Evolutionary conservation across 2,329 filamentous ascomycete species (phyloP).

Genomic region (Arthrobotrys sphaeroides): DNA sequence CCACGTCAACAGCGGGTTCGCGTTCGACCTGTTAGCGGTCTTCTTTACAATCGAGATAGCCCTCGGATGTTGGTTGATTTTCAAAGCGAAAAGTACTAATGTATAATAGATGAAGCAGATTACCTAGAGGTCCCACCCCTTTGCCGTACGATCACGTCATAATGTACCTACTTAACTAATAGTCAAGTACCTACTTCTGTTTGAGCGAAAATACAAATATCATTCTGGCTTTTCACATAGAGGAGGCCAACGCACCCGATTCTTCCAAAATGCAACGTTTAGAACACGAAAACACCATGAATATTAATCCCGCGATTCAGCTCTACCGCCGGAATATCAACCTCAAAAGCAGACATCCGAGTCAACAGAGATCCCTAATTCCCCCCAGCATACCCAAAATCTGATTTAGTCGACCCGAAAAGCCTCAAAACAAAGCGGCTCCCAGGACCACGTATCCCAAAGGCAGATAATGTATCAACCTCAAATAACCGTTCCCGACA

Average conservation of each 20-base stretch:
- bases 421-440: constrained; percentile 21
- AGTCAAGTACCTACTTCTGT: not conserved
- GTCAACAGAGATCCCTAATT: not conserved
- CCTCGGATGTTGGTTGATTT: constrained; percentile 50
- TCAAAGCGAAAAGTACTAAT: constrained; percentile 32
- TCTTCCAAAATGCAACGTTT: constrained; percentile 21
- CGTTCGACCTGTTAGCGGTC: constrained; percentile 50
- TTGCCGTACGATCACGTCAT: not conserved
- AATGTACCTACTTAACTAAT: constrained; percentile 23
- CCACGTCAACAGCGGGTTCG: constrained; percentile 46
- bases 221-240: not conserved
- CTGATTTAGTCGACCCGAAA: not conserved
- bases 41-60: constrained; percentile 52
- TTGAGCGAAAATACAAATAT: not conserved
- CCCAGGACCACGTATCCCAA: not conserved
- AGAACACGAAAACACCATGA: not conserved
- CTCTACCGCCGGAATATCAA: not conserved
- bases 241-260: not conserved
- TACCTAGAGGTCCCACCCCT: not conserved
- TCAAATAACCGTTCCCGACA: constrained; percentile 40
- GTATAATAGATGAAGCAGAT: constrained; percentile 20
- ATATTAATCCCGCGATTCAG: constrained; percentile 7
- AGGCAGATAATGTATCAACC: constrained; percentile 23
- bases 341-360: constrained; percentile 8
- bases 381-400: not conserved